These are phyloP conservation scores for Brasenia schreberi DNA, from an alignment of 164 flowering plant genomes.

Conservation along the genomic window DNA sequence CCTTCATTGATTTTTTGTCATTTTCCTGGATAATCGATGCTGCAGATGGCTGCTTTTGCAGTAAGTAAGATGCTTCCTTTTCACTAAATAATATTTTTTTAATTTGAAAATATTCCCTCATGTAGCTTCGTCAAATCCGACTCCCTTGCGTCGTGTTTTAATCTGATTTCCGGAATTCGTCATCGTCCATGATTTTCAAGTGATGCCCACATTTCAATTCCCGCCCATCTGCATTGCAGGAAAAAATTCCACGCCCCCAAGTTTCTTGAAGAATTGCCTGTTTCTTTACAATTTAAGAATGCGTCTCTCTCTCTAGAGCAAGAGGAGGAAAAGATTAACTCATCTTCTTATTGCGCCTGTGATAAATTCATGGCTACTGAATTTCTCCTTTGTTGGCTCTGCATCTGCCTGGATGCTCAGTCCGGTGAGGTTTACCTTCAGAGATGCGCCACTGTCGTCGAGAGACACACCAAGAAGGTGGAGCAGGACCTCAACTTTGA, in stretches of 20 bases:
- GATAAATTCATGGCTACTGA: not conserved
- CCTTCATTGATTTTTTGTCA: not conserved
- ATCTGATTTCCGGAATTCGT: too few relatives aligned
- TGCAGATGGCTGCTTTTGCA: not conserved
- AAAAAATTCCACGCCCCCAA: too few relatives aligned
- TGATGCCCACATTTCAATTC: too few relatives aligned
- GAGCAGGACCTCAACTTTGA: conserved; percentile 13
- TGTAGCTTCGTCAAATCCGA: too few relatives aligned
- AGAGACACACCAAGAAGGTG: conserved; percentile 11
- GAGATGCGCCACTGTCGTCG: conserved; percentile 30
- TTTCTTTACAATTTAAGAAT: not conserved
- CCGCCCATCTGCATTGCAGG: too few relatives aligned
- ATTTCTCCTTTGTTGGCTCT: not conserved
- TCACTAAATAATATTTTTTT: not conserved
- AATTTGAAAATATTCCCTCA: too few relatives aligned
- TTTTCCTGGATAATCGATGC: not conserved
- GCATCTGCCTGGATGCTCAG: conserved; percentile 3
- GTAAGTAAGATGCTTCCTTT: not conserved
- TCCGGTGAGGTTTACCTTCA: conserved; percentile 44
- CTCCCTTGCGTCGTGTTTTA: too few relatives aligned
- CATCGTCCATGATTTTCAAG: too few relatives aligned
- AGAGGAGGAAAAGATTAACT: not conserved
- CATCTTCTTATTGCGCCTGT: too few relatives aligned
- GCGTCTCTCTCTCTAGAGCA: not conserved
- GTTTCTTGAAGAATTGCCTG: too few relatives aligned